Conservation (phyloP, 441 rosid species). For the Manihot esculenta region DNA sequence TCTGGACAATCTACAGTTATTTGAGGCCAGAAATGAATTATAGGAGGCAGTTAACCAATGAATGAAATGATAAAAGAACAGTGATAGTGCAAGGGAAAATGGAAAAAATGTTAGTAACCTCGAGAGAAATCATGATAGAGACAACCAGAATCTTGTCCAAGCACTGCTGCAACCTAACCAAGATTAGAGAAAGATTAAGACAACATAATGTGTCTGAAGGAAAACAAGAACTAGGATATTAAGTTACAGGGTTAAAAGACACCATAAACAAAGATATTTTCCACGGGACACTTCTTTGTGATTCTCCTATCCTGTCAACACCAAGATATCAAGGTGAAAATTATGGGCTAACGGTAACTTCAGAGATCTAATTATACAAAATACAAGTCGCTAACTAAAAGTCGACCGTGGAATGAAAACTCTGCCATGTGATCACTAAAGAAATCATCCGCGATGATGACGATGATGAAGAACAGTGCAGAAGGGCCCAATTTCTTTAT, state of each 20-base stretch:
- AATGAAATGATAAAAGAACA: constrained; percentile 7
- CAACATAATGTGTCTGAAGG: not conserved
- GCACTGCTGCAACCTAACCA: constrained; percentile 39
- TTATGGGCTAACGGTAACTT: constrained; percentile 19
- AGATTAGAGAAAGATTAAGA: constrained; percentile 21
- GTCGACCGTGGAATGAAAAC: not conserved
- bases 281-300: constrained; percentile 23
- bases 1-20: constrained; percentile 39
- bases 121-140: constrained; percentile 25
- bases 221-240: constrained; percentile 2
- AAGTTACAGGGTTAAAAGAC: constrained; percentile 31
- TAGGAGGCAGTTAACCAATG: constrained; percentile 9
- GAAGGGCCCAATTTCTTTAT: not conserved
- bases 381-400: not conserved
- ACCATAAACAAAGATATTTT: constrained; percentile 25
- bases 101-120: constrained; percentile 10
- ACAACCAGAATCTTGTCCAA: constrained; percentile 26
- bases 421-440: not conserved
- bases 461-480: not conserved
- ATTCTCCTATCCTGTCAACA: constrained; percentile 34
- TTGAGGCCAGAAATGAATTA: constrained; percentile 29
- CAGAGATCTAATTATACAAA: constrained; percentile 7
- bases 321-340: constrained; percentile 29
- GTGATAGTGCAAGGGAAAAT: not conserved
- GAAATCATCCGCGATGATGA: not conserved